Evolutionary conservation across 768 basidiomycete species (phyloP).

Genomic region (Hortiboletus campestris): DNA sequence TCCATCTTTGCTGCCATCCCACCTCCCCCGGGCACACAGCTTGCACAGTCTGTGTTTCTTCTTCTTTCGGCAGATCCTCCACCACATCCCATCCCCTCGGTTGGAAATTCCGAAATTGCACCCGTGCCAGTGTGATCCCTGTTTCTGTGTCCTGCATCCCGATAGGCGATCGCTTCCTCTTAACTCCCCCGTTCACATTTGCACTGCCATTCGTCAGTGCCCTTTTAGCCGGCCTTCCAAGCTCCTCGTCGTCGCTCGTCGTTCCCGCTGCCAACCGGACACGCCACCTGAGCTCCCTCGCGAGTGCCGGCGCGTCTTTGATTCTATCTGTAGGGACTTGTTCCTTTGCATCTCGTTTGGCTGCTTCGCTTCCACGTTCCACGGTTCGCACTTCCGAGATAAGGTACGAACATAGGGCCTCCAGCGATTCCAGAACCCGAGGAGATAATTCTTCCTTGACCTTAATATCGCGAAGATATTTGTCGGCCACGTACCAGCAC

Average conservation of each 20-base stretch:
- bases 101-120: slow-evolving; percentile 62
- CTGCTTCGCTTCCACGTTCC: slow-evolving; percentile 67
- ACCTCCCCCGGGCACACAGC: slow-evolving; percentile 40
- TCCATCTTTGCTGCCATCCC: slow-evolving; percentile 48
- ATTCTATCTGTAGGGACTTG: slow-evolving; percentile 78
- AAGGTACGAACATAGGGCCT: slow-evolving; percentile 73
- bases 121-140: slow-evolving; percentile 19
- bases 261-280: slow-evolving; percentile 59
- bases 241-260: slow-evolving; percentile 67
- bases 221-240: slow-evolving; percentile 25
- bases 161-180: slow-evolving; percentile 38
- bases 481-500: slow-evolving; percentile 89
- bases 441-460: slow-evolving; percentile 47
- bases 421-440: slow-evolving; percentile 70
- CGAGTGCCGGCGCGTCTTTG: slow-evolving; percentile 77
- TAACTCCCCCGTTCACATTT: slow-evolving; percentile 29
- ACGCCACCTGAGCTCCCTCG: slow-evolving; percentile 86
- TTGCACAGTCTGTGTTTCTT: slow-evolving; percentile 38
- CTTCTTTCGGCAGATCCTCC: slow-evolving; percentile 41
- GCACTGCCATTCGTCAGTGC: slow-evolving; percentile 27
- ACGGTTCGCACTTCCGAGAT: slow-evolving; percentile 72
- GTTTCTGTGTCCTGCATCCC: slow-evolving; percentile 11
- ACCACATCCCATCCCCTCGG: slow-evolving; percentile 66
- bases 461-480: slow-evolving; percentile 71
- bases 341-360: slow-evolving; percentile 76